Base-by-base conservation (phyloP, 345 rosid genomes). In the Citrus inodora region DNA sequence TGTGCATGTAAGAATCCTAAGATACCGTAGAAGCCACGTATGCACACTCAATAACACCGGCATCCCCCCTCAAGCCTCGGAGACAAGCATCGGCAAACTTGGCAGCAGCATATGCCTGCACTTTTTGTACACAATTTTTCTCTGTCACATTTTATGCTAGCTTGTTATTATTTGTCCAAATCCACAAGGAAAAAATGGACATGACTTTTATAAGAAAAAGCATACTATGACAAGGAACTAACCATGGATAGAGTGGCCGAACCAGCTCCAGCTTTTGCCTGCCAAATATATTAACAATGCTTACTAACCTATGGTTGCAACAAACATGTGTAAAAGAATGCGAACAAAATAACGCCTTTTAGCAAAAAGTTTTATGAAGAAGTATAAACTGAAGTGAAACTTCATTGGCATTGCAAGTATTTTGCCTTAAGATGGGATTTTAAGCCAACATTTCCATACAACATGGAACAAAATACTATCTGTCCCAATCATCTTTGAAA, bases 191-290 rank as follows among this genome's bases (percentile, higher is more conserved):
- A 53, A 76, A 7, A 67, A 67, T 53, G 51, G 33, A 24, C 13
- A 3, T 17, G 32, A 6, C n/a, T 40, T 24, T 13, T 16, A 22
- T 22, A 75, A 16, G 10, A 55, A 22, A 55, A 35, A 28, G 30
- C 48, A 46, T 63, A 22, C 28, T 63, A 13, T 13, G 8, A 35
- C n/a, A 64, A 30, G 56, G 56, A 30, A 53, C 62, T 55, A 70
- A 96, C 99, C 99, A 96, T 96, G 0, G 99, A 96, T 46, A 94
- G 83, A 42, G 99, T 96, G 40, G 99, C 99, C 60, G 99, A 96
- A 78, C 98, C 99, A 63, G 97, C 60, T 59, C 99, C 99, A 85
- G 99, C 97, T 87, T 92, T 96, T 73, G 99, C 99, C 99, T 96
- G 87, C 82, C 85, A 80, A 72, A 42, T 30, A 67, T 35, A 69